Base-by-base conservation (phyloP, 345 rosid species). In the Populus ilicifolia region DNA sequence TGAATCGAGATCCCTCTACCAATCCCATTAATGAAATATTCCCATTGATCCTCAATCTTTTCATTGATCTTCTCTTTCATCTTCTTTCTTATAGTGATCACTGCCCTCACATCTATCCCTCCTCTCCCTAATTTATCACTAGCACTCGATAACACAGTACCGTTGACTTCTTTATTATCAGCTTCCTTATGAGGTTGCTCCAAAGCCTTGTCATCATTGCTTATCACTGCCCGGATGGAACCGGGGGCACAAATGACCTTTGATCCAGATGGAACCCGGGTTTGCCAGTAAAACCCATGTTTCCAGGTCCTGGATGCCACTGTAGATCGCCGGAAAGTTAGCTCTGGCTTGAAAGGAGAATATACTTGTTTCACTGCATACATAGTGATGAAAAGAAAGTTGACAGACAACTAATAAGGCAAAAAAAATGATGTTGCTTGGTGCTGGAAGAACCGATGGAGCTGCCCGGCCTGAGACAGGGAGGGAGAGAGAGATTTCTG, bases 1-100 rank as follows among this genome's bases (percentile, higher is more conserved):
- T 88, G 98, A 84, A 96, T 86, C 83, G 78, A 63, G 86, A 96
- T 88, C 77, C 98, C 97, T 72, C 80, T 91, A 67, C 97, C 97
- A 70, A 96, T 86, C 50, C 94, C 94, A 75, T 89, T 93, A 78
- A 91, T 72, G 25, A 92, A 79, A 71, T 84, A 84, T 84, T 96
- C 94, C 82, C 90, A 71, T 7, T 87, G 91, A 86, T 90, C 90
- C 77, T 86, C 94, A 52, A 96, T 27, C 82, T 87, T 90, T 74
- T 93, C 99, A 5, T 41, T 69, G n/a, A 95, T 73, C 70, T 86
- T 92, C 87, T 90, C 94, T 68, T 87, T 92, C 80, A 87, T 89
- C 86, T 93, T 93, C 92, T 84, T 92, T 87, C 91, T 88, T 74
- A 93, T 82, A 17, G 91, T 90, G 43, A 95, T 85, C 75, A 90